Evolutionary conservation across 208 protist species (phyloP), one percentile per base, ranked within the genome.

Genomic region (Blechomonas ayalai): DNA sequence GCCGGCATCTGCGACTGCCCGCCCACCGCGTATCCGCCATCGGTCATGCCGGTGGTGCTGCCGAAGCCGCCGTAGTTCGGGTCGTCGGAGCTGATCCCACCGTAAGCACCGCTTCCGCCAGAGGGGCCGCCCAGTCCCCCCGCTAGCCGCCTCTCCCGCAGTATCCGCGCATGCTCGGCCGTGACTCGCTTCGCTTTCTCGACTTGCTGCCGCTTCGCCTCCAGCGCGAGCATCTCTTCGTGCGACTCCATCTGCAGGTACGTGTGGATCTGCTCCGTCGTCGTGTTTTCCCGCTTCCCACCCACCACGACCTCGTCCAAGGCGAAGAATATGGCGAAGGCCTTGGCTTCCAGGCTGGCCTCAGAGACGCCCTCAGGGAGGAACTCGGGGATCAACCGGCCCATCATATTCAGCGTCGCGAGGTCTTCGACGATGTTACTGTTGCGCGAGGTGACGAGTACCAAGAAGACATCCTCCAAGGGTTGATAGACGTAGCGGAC

Each of bases 391-490:
- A 97, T 79, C 28, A 95, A 59, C 4, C 79, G 70, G 10, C 73
- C 77, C 52, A 99, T 83, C 16, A 98, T 54, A 34, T 97, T 87
- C 26, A 99, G 68, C 9, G 96, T 98, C 22, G 95, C 95, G 0
- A 99, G 65, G 63, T 99, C 97, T 57, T 99, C 97, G 1, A 99
- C 80, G 53, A 99, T 98, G 73, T 99, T 99, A 50, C 73, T 75
- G 19, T 78, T 79, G 75, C 92, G 97, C 23, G 88, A 97, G 1
- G 97, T 99, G 27, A 99, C 75, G 19, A 99, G 71, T 6, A 98
- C 70, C 12, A 97, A 56, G 41, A 73, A 90, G 5, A 99, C 73
- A 12, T 79, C 50, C 58, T 99, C 97, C 7, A 99, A 48, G 8
- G 97, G 97, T 70, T 98, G 96, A 63, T 98, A 99, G 1, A 99